A percentile compares a stretch with the other conserved stretches of the same genome.
These are phyloP conservation scores for Solanum ossicruentum DNA, from an alignment of 257 asterid genomes.

Conservation along the genomic window DNA sequence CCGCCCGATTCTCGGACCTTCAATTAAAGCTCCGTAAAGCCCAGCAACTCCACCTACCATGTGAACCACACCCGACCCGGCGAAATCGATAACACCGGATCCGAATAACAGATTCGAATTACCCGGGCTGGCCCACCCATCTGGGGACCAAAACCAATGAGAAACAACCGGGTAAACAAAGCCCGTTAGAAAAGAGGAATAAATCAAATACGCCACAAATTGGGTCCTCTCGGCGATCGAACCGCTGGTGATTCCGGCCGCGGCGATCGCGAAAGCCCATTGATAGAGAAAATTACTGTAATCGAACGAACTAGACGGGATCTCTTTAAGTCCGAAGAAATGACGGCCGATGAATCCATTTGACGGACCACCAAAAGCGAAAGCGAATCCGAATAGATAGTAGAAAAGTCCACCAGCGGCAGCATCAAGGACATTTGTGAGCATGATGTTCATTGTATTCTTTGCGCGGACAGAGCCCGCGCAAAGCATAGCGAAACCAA, in stretches of 20 bases:
- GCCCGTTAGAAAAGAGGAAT: constrained; percentile 69
- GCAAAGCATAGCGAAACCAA: constrained; percentile 94
- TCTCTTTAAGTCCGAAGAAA: constrained; percentile 45
- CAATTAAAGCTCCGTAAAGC: constrained; percentile 58
- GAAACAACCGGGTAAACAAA: constrained; percentile 85
- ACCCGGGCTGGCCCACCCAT: constrained; percentile 81
- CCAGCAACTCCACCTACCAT: constrained; percentile 96
- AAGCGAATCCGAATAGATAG: constrained; percentile 78
- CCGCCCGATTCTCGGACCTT: constrained; percentile 84
- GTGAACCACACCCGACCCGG: constrained; percentile 92
- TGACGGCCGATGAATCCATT: constrained; percentile 83
- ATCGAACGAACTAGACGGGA: constrained; percentile 36
- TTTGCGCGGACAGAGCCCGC: constrained; percentile 94
- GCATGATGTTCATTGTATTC: constrained; percentile 89
- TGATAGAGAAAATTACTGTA: constrained; percentile 62
- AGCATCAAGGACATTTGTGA: constrained; percentile 89
- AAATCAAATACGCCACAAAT: constrained; percentile 64
- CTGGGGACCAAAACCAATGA: constrained; percentile 84
- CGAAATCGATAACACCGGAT: constrained; percentile 80
- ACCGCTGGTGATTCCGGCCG: constrained; percentile 92
- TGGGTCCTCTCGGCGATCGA: constrained; percentile 86
- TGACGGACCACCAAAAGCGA: constrained; percentile 67
- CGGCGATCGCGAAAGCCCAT: constrained; percentile 97
- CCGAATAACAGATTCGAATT: constrained; percentile 39
- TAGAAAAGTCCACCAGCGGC: constrained; percentile 88